phyloP scores from a whole-genome alignment of 257 asterid genomes.

The Asclepias syriaca region DNA sequence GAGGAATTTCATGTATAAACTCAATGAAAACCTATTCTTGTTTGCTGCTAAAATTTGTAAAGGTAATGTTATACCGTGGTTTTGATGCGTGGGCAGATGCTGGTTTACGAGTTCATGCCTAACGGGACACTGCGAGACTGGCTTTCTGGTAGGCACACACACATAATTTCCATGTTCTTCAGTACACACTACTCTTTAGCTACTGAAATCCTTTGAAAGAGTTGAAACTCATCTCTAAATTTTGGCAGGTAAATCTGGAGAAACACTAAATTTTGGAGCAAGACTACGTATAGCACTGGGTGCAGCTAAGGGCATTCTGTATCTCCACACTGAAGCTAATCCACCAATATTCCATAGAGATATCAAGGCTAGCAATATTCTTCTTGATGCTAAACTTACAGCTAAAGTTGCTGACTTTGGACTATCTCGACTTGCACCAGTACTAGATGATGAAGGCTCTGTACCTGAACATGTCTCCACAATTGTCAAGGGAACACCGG shows the following conservation, averaged over 20 bases:
- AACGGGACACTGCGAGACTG: constrained; percentile 79
- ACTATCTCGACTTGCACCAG: constrained; percentile 87
- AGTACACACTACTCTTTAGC: neutral
- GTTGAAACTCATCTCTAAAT: neutral
- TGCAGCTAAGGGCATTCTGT: constrained; percentile 79
- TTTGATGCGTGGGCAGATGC: constrained; percentile 50
- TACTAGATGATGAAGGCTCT: constrained; percentile 45
- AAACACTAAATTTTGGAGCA: constrained; percentile 50
- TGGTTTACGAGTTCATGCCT: constrained; percentile 82
- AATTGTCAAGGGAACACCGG: constrained; percentile 87
- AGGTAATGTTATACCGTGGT: neutral
- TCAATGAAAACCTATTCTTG: neutral
- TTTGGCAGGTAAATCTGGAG: constrained; percentile 42
- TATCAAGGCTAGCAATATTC: constrained; percentile 78
- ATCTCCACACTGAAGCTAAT: constrained; percentile 88
- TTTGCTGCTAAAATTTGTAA: neutral
- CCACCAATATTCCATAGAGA: constrained; percentile 91
- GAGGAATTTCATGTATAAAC: neutral
- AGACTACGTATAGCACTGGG: constrained; percentile 67
- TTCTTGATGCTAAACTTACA: constrained; percentile 64
- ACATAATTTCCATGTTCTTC: neutral
- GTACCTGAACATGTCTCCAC: constrained; percentile 59
- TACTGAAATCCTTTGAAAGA: neutral
- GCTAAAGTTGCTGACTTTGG: constrained; percentile 95
- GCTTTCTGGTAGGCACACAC: constrained; percentile 55